A percentile compares a stretch with the other conserved stretches of the same genome.
Conservation (phyloP, 2,329 filamentous ascomycete genomes). For the Pseudocercospora cruenta region DNA sequence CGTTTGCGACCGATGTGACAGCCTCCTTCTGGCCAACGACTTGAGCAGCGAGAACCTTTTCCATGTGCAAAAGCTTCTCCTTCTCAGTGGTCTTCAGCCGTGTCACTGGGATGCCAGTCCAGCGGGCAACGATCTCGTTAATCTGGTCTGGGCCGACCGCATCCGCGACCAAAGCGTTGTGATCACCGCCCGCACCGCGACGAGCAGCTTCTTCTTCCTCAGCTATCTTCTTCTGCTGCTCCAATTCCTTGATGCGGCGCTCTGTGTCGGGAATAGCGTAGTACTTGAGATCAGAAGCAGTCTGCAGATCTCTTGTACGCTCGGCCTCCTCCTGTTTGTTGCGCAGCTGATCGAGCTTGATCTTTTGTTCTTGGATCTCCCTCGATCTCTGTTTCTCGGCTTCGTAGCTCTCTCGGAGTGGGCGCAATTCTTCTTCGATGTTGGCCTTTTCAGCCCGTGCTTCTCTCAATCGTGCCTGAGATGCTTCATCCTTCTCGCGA, state of each 20-base stretch:
- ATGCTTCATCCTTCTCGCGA: constrained; percentile 92
- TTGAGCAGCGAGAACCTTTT: constrained; percentile 77
- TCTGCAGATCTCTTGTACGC: constrained; percentile 79
- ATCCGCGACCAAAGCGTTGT: constrained; percentile 75
- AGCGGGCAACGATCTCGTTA: constrained; percentile 95
- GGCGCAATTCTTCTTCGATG: constrained; percentile 87
- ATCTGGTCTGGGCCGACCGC: constrained; percentile 96
- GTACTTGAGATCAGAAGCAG: constrained; percentile 92
- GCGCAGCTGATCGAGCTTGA: constrained; percentile 89
- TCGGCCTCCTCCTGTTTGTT: constrained; percentile 94
- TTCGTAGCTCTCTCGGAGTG: constrained; percentile 93
- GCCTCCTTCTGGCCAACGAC: constrained; percentile 96
- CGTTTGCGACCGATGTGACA: constrained; percentile 89
- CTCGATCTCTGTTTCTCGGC: constrained; percentile 77
- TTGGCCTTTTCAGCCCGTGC: constrained; percentile 92
- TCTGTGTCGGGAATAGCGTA: constrained; percentile 96
- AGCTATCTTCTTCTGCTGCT: constrained; percentile 76
- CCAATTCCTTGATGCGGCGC: constrained; percentile 75
- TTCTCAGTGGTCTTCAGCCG: constrained; percentile 93
- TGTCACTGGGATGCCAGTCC: constrained; percentile 98
- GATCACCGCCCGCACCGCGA: constrained; percentile 62
- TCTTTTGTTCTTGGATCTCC: constrained; percentile 68
- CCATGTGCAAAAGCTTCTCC: constrained; percentile 98
- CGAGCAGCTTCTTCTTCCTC: constrained; percentile 67
- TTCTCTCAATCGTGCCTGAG: constrained; percentile 76